Base-by-base conservation (phyloP, 1,284 basidiomycete genomes). In the Apiotrichum mycotoxinovorans region DNA sequence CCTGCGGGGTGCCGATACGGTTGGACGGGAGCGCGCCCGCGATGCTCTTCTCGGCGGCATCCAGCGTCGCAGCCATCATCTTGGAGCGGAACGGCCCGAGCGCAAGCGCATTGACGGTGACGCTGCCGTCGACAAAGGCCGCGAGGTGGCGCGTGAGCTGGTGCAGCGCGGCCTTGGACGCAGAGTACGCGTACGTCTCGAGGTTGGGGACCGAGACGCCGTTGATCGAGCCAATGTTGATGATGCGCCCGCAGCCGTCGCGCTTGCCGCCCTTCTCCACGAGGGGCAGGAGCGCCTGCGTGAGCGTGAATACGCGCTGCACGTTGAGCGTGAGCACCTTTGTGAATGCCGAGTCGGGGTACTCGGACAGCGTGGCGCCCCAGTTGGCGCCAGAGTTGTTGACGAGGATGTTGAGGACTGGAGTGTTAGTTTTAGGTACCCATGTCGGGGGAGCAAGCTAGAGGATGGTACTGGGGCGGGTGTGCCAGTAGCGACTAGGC, bases 171-270 rank as follows among this genome's bases (percentile, higher is more conserved):
- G 80, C 80, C 69, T 88, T 88, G 27, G 83, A 84, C 2, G 85
- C 81, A 26, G 84, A 82, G 69, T 88, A 88, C 2, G 85, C 84
- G 64, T 85, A 88, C 1, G 85, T 87, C 66, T 87, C 84, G 56
- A 83, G 80, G 22, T 75, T 71, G 4, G 84, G 83, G 0, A 84
- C 80, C 37, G 63, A 65, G 18, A 84, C 61, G 3, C 83, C 85
- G 66, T 87, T 85, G 20, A 86, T 79, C 2, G 83, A 84, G 14
- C 85, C 85, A 65, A 87, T 85, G 59, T 86, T 86, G 65, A 86
- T 85, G 52, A 87, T 82, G 23, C 85, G 79, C 27, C 81, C 73
- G 17, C 68, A 64, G 3, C 81, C 81, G 25, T 80, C 79, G 38
- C 78, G 75, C 57, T 79, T 75, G 1, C 81, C 82, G 14, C 80